Conservation (phyloP, 2,329 filamentous ascomycete genomes). For the Leptographium radiaticola region DNA sequence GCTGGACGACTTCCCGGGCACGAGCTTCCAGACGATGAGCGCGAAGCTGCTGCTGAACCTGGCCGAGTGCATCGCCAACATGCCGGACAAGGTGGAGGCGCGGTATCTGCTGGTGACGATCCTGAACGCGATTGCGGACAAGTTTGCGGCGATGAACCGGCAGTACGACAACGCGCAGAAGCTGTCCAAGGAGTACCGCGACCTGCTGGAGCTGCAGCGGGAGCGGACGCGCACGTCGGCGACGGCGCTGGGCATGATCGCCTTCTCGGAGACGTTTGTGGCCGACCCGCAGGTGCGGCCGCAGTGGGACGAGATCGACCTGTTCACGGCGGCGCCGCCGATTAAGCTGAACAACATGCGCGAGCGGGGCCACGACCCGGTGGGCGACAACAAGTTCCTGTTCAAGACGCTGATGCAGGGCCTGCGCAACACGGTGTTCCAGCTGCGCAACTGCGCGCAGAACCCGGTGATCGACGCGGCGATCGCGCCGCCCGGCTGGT, state of each 20-base stretch:
- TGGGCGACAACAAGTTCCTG: constrained; percentile 93
- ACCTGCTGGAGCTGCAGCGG: constrained; percentile 53
- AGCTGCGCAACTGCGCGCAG: constrained; percentile 81
- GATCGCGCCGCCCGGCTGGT: constrained; percentile 80
- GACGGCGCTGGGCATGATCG: constrained; percentile 34
- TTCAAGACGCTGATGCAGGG: constrained; percentile 96
- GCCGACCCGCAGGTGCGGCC: constrained; percentile 69
- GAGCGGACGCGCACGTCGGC: constrained; percentile 4
- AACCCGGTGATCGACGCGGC: constrained; percentile 56
- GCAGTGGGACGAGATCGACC: constrained; percentile 97
- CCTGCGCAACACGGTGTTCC: constrained; percentile 91
- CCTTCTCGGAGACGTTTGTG: constrained; percentile 61
- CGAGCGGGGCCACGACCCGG: constrained; percentile 78
- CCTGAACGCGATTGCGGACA: constrained; percentile 92
- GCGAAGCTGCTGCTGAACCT: constrained; percentile 94
- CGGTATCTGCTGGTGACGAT: constrained; percentile 96
- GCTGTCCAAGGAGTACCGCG: constrained; percentile 82
- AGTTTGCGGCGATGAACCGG: constrained; percentile 95
- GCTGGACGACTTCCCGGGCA: constrained; percentile 90
- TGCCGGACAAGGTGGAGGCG: constrained; percentile 86
- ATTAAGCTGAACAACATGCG: constrained; percentile 91
- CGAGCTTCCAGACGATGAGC: constrained; percentile 99
- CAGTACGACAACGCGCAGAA: constrained; percentile 94
- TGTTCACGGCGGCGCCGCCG: constrained; percentile 77
- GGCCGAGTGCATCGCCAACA: constrained; percentile 92